phyloP scores from a whole-genome alignment of 305 asterid species.

The Euphrasia arctica region DNA sequence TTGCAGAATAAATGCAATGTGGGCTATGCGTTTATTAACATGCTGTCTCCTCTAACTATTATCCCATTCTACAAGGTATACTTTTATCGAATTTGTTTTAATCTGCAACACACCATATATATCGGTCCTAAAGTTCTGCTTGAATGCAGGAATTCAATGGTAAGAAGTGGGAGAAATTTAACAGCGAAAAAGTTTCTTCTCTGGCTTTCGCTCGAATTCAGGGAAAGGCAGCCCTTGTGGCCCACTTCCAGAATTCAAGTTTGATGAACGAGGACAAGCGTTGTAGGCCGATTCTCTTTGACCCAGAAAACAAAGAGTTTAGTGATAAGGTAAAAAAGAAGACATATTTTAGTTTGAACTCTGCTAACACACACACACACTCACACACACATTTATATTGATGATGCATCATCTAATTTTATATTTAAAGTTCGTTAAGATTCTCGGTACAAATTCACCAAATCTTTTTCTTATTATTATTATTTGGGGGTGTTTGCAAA shows the following conservation, averaged over 20 bases:
- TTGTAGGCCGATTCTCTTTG: slow-evolving; percentile 62
- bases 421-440: too few relatives aligned
- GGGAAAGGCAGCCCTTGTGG: slow-evolving; percentile 63
- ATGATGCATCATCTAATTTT: neutral
- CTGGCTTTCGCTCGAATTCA: slow-evolving; percentile 84
- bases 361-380: neutral
- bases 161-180: slow-evolving; percentile 77
- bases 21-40: slow-evolving; percentile 87
- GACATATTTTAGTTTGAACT: neutral
- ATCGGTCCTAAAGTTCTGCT: neutral
- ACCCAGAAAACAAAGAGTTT: slow-evolving; percentile 36
- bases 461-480: neutral
- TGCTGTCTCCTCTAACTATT: slow-evolving; percentile 53
- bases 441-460: too few relatives aligned
- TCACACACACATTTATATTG: neutral
- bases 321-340: slow-evolving; percentile 42
- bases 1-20: slow-evolving; percentile 86
- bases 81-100: neutral
- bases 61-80: slow-evolving; percentile 67
- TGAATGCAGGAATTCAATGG: slow-evolving; percentile 58
- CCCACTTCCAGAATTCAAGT: slow-evolving; percentile 78
- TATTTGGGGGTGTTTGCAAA: neutral
- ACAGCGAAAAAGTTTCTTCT: slow-evolving; percentile 75
- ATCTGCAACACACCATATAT: neutral
- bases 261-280: slow-evolving; percentile 76